Evolutionary conservation across 2,329 filamentous ascomycete genomes (phyloP).

Genomic region (Penicillium sp.): DNA sequence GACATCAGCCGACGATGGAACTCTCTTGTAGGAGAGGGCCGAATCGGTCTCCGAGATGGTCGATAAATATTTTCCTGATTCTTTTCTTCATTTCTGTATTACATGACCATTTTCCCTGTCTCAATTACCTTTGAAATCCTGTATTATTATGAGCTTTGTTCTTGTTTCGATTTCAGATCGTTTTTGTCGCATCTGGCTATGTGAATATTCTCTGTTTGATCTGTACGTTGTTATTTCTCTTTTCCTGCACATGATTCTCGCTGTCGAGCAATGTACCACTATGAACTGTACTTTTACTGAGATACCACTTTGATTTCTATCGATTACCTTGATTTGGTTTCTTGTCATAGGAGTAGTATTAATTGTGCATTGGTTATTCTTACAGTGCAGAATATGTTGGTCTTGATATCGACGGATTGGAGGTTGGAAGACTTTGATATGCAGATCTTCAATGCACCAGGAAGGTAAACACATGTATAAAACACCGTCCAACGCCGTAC

Average conservation of each 20-base stretch:
- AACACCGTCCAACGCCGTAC: constrained; percentile 26
- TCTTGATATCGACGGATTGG: neutral
- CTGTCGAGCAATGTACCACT: constrained; percentile 7
- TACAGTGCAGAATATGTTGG: too few species aligned
- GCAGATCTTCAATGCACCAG: neutral
- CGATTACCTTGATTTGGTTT: neutral
- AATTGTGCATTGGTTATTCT: too few species aligned
- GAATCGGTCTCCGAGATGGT: constrained; percentile 38
- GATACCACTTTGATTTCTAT: constrained; percentile 8
- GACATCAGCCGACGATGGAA: constrained; percentile 43
- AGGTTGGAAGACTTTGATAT: neutral
- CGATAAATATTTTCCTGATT: constrained; percentile 7
- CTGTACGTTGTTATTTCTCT: neutral
- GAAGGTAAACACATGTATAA: constrained; percentile 5
- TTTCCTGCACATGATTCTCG: constrained; percentile 6
- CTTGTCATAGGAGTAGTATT: neutral
- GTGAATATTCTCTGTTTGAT: constrained; percentile 9
- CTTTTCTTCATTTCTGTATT: constrained; percentile 11
- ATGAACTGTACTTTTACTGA: constrained; percentile 9
- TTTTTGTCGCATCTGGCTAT: constrained; percentile 16
- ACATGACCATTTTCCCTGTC: constrained; percentile 7
- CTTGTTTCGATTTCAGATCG: constrained; percentile 1
- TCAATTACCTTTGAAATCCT: constrained; percentile 12
- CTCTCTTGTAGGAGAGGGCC: constrained; percentile 41
- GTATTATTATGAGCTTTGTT: constrained; percentile 17